Conservation (phyloP, 306 rosid genomes). For the Acmispon strigosus region DNA sequence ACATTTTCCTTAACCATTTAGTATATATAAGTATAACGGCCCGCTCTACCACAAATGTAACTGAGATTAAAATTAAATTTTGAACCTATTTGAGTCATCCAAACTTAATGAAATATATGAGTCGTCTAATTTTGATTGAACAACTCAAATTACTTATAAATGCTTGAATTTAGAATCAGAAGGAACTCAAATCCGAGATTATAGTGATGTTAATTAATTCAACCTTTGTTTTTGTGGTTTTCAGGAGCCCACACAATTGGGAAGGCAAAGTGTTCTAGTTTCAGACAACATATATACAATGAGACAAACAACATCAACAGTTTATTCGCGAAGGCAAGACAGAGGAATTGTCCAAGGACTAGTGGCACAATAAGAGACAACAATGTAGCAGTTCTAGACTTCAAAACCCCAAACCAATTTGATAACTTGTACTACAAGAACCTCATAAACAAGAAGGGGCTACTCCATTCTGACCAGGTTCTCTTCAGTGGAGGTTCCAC, state of each 20-base stretch:
- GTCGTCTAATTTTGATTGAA: too few relatives aligned
- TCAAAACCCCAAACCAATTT: slow-evolving; percentile 40
- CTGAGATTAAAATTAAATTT: too few relatives aligned
- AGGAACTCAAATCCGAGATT: not conserved
- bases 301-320: slow-evolving; percentile 45
- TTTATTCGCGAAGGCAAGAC: slow-evolving; percentile 45
- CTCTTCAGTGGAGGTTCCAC: slow-evolving; percentile 67
- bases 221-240: not conserved
- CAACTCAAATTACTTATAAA: too few relatives aligned
- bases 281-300: slow-evolving; percentile 37
- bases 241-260: slow-evolving; percentile 90
- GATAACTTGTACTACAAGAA: slow-evolving; percentile 63
- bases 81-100: too few relatives aligned
- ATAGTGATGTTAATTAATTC: not conserved
- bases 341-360: slow-evolving; percentile 38
- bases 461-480: slow-evolving; percentile 72
- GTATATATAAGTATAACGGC: too few relatives aligned
- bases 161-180: too few relatives aligned
- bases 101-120: too few relatives aligned
- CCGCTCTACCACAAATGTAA: too few relatives aligned
- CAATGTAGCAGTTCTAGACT: slow-evolving; percentile 52
- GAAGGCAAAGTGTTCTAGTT: slow-evolving; percentile 47
- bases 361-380: slow-evolving; percentile 44
- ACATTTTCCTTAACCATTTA: too few relatives aligned
- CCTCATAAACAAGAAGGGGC: slow-evolving; percentile 57